These are phyloP conservation scores for Madurella mycetomatis DNA, from an alignment of 2,329 filamentous ascomycete species.

Conservation along the genomic window DNA sequence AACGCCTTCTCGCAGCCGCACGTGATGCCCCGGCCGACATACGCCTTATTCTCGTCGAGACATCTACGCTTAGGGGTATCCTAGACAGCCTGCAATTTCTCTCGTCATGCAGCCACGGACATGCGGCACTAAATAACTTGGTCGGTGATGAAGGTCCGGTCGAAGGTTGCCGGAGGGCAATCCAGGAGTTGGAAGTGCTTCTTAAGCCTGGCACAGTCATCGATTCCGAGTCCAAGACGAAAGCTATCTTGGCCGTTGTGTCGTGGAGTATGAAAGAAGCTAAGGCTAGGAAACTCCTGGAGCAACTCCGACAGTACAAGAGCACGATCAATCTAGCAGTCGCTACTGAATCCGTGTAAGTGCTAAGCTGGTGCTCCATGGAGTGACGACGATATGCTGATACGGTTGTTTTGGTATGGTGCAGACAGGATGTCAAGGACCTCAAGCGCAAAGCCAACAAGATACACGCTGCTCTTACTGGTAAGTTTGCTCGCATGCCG, in stretches of 20 bases:
- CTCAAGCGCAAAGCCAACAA: neutral
- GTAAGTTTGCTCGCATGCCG: neutral
- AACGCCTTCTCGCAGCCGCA: conserved; percentile 13
- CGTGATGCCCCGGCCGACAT: conserved; percentile 13
- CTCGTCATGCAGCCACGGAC: neutral
- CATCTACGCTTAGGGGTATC: conserved; percentile 1
- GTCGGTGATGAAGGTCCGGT: conserved; percentile 1
- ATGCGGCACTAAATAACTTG: neutral
- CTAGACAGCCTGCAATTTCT: conserved; percentile 12
- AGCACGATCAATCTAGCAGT: conserved; percentile 13
- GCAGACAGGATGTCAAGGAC: neutral
- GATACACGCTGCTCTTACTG: neutral
- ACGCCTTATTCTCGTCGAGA: conserved; percentile 18
- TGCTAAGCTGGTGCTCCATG: neutral
- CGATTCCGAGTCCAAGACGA: neutral
- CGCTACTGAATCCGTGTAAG: conserved; percentile 7
- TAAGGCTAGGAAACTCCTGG: conserved; percentile 4
- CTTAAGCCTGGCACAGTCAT: neutral
- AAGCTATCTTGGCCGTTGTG: neutral
- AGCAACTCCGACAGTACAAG: conserved; percentile 13
- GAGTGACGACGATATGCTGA: neutral
- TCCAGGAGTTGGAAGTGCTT: neutral
- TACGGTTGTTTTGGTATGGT: neutral
- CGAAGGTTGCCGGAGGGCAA: conserved; percentile 5
- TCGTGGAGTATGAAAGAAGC: conserved; percentile 10